Evolutionary conservation across 371 early-diverging fungal species (phyloP).

Genomic region (Lichtheimia ornata): DNA sequence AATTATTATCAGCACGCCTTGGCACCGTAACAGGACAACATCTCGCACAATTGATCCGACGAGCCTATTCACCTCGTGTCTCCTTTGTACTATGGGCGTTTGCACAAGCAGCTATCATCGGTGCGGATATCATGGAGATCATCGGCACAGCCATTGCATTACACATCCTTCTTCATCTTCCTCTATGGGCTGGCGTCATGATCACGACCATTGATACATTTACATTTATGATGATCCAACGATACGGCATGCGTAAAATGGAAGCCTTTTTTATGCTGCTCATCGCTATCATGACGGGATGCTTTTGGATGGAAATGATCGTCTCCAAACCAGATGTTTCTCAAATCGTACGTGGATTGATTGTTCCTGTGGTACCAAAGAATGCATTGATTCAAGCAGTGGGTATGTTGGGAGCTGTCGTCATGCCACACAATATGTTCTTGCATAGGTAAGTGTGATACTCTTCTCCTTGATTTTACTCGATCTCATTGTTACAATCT

Average conservation of each 20-base stretch:
- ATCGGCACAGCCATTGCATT: conserved; percentile 78
- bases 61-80: conserved; percentile 48
- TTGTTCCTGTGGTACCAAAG: conserved; percentile 60
- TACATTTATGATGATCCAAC: conserved; percentile 63
- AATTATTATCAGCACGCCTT: conserved; percentile 65
- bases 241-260: conserved; percentile 66
- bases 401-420: conserved; percentile 69
- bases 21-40: conserved; percentile 75
- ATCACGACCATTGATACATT: conserved; percentile 74
- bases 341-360: conserved; percentile 62
- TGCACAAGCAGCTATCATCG: conserved; percentile 76
- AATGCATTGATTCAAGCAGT: conserved; percentile 66
- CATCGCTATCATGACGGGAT: conserved; percentile 64
- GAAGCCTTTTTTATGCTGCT: conserved; percentile 68
- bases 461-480: neutral
- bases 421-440: conserved; percentile 82
- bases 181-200: conserved; percentile 67
- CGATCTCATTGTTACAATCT: neutral
- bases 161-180: conserved; percentile 61
- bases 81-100: conserved; percentile 59
- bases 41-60: conserved; percentile 60
- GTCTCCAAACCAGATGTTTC: conserved; percentile 53
- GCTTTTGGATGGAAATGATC: conserved; percentile 73
- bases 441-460: conserved; percentile 53
- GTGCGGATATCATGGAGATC: conserved; percentile 76